Base-by-base conservation (phyloP, 2,329 filamentous ascomycete genomes). In the Ophiostoma fasciatum region DNA sequence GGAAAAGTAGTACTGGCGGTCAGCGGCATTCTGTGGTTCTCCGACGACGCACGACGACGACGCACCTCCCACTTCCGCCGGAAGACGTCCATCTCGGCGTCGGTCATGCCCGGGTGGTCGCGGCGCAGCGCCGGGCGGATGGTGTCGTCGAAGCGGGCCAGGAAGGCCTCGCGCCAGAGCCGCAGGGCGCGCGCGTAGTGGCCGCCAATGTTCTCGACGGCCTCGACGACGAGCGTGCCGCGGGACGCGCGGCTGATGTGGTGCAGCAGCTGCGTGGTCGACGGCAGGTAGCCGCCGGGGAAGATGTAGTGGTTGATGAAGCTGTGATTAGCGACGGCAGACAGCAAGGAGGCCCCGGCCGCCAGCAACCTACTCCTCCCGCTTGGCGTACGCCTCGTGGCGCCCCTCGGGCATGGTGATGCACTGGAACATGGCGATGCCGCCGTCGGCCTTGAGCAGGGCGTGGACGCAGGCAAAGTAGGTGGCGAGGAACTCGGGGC, bases 251-350 rank as follows among this genome's bases (percentile, higher is more conserved):
- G 60, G 28, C 64, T 67, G 43, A 84, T 76, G 23, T 74, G 65
- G 33, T 63, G 58, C 18, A 76, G 54, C 14, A 77, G 56, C 44
- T 74, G 66, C 12, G 62, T 68, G 22, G 64, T 62, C 3, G 66
- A 68, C 0, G 72, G 72, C 7, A 84, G 58, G 48, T 83, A 77
- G 1, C 79, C 80, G n/a, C 79, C 78, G 0, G 79, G 80, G 54
- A 85, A 84, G 37, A 84, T 83, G 55, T 84, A 82, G 42, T 75
- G 73, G 39, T 77, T 70, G 49, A 84, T 82, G 54, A 84, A 84
- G 49, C 63, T 66, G 39, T 4, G 7, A 23, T 7, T 11, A 23
- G 22, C 7, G 11, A 23, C 7, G 22, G 7, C 7, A 11, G 22
- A 23, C 7, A 23, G 22, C 11, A 7, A 23, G 11, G 22, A 23